Base-by-base conservation (phyloP, 805 yeast genomes). In the Candida orba region DNA sequence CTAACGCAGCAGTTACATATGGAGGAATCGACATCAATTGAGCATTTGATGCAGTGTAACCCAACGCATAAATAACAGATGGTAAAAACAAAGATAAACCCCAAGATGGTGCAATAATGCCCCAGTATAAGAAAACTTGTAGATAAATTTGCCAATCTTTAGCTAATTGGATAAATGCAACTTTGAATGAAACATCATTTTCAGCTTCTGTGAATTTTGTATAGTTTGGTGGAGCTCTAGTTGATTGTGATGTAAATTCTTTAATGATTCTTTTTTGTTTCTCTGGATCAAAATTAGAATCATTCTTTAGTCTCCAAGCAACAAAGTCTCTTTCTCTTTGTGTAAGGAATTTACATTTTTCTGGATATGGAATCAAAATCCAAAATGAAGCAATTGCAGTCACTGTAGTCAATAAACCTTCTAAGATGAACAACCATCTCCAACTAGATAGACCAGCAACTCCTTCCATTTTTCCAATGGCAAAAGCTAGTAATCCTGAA, bases 21-120 rank as follows among this genome's bases (percentile, higher is more conserved):
- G 67, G 57, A 2, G 75, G 75, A 22, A 68, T 65, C 1, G 73
- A 60, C 68, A 71, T 52, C 24, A 68, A 57, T 52, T 71, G 74
- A 0, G 74, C 67, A 17, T 50, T 53, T 6, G 68, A 57, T 9
- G 65, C 54, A 18, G 68, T 51, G 51, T 67, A 70, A 2, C 75
- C 75, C 40, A 71, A 51, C 1, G 43, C 47, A 32, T 57, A 60
- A 45, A 71, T 59, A 44, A 71, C 71, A 14, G 73, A 62, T 17
- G 75, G 75, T 27, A 69, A 49, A 41, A 69, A 68, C 33, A 66
- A 56, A 8, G 73, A 60, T 13, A 68, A 48, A 9, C 64, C 68
- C 43, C 66, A 67, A 7, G 62, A 54, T 24, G 71, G 68, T 24
- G 60, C 56, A 45, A 55, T 52, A 18, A 59, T 47, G 8, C 62